Conservation (phyloP, 2,329 filamentous ascomycete genomes). For the Claviceps sp. region DNA sequence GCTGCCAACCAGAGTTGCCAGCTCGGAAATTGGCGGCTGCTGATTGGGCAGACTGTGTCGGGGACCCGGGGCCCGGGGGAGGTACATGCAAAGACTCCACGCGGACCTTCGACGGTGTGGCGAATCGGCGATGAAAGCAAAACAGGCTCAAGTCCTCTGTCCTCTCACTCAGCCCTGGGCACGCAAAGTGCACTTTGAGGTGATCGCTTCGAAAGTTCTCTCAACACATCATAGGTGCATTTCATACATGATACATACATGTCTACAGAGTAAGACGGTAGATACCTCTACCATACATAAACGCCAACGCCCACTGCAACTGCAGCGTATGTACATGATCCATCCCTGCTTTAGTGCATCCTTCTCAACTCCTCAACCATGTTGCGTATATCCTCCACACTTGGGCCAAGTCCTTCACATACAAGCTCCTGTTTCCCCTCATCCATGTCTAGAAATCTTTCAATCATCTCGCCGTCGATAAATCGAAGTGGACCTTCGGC, state of each 20-base stretch:
- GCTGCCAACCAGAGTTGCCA: slow-evolving; percentile 21
- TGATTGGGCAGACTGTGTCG: slow-evolving; percentile 27
- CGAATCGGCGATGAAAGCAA: too few relatives aligned
- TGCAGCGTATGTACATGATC: background rate
- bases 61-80: too few relatives aligned
- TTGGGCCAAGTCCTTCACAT: slow-evolving; percentile 42
- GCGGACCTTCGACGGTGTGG: too few relatives aligned
- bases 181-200: too few relatives aligned
- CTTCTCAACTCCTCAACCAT: slow-evolving; percentile 49
- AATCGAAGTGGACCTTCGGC: slow-evolving; percentile 75
- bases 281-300: background rate
- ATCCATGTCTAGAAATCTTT: slow-evolving; percentile 64
- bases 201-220: too few relatives aligned
- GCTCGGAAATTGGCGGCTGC: slow-evolving; percentile 31
- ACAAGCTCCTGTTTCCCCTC: slow-evolving; percentile 41
- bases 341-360: slow-evolving; percentile 32
- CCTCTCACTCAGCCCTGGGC: too few relatives aligned
- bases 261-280: background rate
- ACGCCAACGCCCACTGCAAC: background rate
- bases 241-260: background rate
- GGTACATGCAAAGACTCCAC: too few relatives aligned
- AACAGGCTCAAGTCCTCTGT: too few relatives aligned
- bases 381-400: slow-evolving; percentile 48
- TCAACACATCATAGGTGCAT: too few relatives aligned
- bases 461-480: slow-evolving; percentile 83